Evolutionary conservation across 108 stramenopile genomes (phyloP), one percentile per base, ranked within the genome.

Genomic region (Epipyxis sp.): DNA sequence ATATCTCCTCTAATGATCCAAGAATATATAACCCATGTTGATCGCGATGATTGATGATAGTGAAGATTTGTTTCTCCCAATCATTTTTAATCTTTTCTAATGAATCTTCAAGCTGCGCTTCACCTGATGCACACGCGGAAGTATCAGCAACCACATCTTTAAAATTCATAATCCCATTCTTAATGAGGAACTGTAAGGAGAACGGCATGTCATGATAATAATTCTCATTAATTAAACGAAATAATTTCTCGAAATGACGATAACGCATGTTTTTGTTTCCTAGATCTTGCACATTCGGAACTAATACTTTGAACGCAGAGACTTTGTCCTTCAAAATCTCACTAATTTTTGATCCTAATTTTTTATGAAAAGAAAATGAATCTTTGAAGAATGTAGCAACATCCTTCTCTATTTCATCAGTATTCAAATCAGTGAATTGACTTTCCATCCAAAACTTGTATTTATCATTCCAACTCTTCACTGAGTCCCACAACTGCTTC

Each of bases 1-100:
- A 84, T n/a, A 89, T 86, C 1, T 89, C 89, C n/a, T 89, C 89
- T 1, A 88, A 77, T 0, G 65, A 77, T 30, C 83, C 86, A 1
- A 89, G 82, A 29, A 89, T 87, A 45, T 81, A 88, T 35, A 84
- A 62, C 34, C 76, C 78, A 40, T 78, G 78, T 61, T 85, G 71
- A n/a, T 89, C 86, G 37, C 87, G 79, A 59, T 83, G 80, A 13
- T 83, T 80, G 35, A 83, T 2, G 29, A 78, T 62, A 37, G 39
- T 59, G 67, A 89, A 88, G 37, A 61, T 27, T 39, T 54, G 62
- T 20, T 81, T 82, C 25, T 84, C 85, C 89, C 89, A 89, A 2
- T 44, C 85, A 41, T 59, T 6, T 37, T 61, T 50, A 58, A 89
- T 89, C 50, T 57, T 59, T 1, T 35, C 59, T 25, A 89, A 74